These are phyloP conservation scores for Mortierella hygrophila DNA, from an alignment of 192 early-diverging fungal genomes.

Conservation along the genomic window DNA sequence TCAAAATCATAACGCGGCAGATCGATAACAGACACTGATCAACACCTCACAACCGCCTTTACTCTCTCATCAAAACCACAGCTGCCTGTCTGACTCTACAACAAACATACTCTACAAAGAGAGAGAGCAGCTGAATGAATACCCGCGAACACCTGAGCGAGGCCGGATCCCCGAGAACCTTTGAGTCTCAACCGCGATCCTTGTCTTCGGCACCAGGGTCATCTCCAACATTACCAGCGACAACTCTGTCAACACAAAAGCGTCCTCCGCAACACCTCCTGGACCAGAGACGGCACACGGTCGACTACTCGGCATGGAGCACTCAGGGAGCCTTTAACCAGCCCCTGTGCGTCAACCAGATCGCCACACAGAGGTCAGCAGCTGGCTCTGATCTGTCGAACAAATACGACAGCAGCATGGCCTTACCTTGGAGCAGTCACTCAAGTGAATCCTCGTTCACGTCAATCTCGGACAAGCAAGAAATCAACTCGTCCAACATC, in stretches of 20 bases:
- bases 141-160: background rate
- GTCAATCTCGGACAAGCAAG: background rate
- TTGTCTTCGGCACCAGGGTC: background rate
- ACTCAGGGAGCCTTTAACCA: background rate
- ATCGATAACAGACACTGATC: too few relatives aligned
- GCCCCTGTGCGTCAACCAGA: background rate
- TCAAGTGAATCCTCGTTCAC: background rate
- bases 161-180: background rate
- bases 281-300: slow-evolving; percentile 32
- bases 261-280: background rate
- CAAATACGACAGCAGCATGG: background rate
- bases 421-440: background rate
- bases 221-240: background rate
- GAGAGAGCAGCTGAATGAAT: background rate
- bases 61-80: background rate
- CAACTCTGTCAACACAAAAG: background rate
- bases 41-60: too few relatives aligned
- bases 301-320: slow-evolving; percentile 22
- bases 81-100: background rate
- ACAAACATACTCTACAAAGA: background rate
- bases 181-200: background rate
- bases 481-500: background rate
- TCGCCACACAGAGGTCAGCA: background rate
- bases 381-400: slow-evolving; percentile 2
- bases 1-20: background rate